Percentiles rank a stretch among this genome's conserved stretches.
Conservation (phyloP, 1,139 yeast species). For the Yamadazyma trypodendri region DNA sequence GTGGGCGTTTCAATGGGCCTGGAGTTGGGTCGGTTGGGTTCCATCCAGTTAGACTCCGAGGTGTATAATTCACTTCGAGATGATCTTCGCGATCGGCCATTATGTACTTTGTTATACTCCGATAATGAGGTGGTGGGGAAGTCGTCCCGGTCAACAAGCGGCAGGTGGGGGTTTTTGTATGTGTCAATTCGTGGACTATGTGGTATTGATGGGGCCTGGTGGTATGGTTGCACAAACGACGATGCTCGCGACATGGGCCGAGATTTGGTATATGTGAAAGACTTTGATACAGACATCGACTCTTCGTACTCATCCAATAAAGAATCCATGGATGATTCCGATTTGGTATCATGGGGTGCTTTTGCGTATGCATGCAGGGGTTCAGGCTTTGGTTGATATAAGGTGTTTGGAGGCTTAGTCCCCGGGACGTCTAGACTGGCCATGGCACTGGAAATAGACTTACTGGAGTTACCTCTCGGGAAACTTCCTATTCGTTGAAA, state of each 20-base stretch:
- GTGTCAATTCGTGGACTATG: neutral
- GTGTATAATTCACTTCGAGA: conserved; percentile 43
- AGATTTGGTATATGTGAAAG: conserved; percentile 24
- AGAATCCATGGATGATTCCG: conserved; percentile 50
- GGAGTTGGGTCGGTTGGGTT: conserved; percentile 23
- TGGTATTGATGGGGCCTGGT: neutral
- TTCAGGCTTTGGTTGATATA: conserved; percentile 1
- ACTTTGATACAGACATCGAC: conserved; percentile 31
- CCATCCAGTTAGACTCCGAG: conserved; percentile 47
- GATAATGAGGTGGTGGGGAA: conserved; percentile 39
- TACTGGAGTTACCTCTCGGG: conserved; percentile 21
- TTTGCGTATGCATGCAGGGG: too few species aligned
- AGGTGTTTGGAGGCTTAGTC: neutral
- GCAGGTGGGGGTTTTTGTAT: neutral
- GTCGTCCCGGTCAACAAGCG: conserved; percentile 17
- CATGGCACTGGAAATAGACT: conserved; percentile 29
- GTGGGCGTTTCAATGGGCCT: neutral
- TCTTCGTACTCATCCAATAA: conserved; percentile 54
- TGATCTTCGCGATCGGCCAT: conserved; percentile 27
- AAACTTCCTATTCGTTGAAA: conserved; percentile 6
- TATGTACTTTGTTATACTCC: conserved; percentile 32
- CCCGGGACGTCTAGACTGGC: conserved; percentile 29
- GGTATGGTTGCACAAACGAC: conserved; percentile 14
- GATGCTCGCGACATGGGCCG: conserved; percentile 29
- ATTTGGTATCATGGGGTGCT: conserved; percentile 20